Evolutionary conservation across 208 protist genomes (phyloP).

Genomic region (Angomonas ambiguus): DNA sequence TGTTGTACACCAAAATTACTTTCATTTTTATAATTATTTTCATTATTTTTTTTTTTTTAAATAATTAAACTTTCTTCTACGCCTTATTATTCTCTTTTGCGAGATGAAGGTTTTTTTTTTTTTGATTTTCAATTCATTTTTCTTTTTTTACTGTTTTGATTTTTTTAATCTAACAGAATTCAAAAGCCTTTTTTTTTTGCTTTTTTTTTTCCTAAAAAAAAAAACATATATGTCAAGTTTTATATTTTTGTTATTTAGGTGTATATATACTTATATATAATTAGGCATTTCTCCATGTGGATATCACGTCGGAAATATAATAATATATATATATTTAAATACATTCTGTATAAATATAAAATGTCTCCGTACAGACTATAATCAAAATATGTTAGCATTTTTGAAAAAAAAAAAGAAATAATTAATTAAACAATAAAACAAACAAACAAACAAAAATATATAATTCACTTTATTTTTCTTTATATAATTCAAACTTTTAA

Average conservation of each 20-base stretch:
- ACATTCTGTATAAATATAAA: neutral
- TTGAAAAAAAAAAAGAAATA: neutral
- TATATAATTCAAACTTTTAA: neutral
- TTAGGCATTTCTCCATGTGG: too few relatives aligned
- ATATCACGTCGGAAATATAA: too few relatives aligned
- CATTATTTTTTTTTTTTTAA: slow-evolving; percentile 6
- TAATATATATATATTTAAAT: neutral
- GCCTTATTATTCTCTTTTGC: neutral
- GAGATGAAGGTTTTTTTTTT: neutral
- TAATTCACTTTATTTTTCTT: slow-evolving; percentile 3
- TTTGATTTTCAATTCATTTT: neutral
- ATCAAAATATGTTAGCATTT: too few relatives aligned
- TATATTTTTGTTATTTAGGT: too few relatives aligned
- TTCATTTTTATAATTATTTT: too few relatives aligned
- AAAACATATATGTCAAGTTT: neutral
- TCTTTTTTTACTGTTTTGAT: slow-evolving; percentile 15
- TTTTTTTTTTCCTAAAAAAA: slow-evolving; percentile 6
- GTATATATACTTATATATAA: too few relatives aligned
- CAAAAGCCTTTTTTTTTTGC: slow-evolving; percentile 4
- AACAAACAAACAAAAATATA: neutral
- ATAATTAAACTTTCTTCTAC: neutral
- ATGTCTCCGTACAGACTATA: neutral
- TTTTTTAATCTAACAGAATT: too few relatives aligned
- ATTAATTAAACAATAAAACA: neutral
- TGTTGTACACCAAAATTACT: too few relatives aligned